These are phyloP conservation scores for Lachnellula subtilissima DNA, from an alignment of 2,329 filamentous ascomycete genomes.

Conservation along the genomic window DNA sequence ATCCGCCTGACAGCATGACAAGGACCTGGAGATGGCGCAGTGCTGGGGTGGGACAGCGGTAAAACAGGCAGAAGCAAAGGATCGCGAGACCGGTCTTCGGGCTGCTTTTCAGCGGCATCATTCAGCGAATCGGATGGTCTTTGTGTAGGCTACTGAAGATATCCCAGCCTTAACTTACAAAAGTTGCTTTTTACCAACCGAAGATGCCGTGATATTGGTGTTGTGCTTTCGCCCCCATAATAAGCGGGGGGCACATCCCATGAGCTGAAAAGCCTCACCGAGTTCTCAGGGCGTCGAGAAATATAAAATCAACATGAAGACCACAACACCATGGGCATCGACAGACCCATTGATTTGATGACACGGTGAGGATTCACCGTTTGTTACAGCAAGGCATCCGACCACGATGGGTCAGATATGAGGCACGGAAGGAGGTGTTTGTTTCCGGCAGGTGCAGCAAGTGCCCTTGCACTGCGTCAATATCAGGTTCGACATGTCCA, in stretches of 20 bases:
- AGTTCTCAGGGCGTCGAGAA: not conserved
- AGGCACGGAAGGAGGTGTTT: not conserved
- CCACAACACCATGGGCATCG: not conserved
- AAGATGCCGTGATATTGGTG: not conserved
- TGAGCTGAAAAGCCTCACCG: not conserved
- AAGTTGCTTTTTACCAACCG: slow-evolving; percentile 3
- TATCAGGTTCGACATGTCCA: not conserved
- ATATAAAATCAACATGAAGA: not conserved
- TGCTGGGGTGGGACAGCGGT: slow-evolving; percentile 8
- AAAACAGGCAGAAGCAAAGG: slow-evolving; percentile 14
- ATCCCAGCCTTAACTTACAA: not conserved
- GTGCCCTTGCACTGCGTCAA: not conserved
- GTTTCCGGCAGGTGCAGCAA: not conserved
- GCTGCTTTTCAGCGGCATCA: not conserved
- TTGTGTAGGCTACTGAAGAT: not conserved
- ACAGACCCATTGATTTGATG: not conserved
- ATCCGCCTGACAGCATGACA: slow-evolving; percentile 18
- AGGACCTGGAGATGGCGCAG: slow-evolving; percentile 16
- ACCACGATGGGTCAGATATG: slow-evolving; percentile 1
- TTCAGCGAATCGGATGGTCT: not conserved
- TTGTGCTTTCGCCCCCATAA: not conserved
- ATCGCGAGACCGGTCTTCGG: slow-evolving; percentile 7
- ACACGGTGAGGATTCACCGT: not conserved
- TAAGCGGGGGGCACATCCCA: not conserved
- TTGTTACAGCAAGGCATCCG: not conserved